Evolutionary conservation across 2,329 filamentous ascomycete genomes (phyloP), one percentile per base, ranked within the genome.

Genomic region (Volutella citrinella): DNA sequence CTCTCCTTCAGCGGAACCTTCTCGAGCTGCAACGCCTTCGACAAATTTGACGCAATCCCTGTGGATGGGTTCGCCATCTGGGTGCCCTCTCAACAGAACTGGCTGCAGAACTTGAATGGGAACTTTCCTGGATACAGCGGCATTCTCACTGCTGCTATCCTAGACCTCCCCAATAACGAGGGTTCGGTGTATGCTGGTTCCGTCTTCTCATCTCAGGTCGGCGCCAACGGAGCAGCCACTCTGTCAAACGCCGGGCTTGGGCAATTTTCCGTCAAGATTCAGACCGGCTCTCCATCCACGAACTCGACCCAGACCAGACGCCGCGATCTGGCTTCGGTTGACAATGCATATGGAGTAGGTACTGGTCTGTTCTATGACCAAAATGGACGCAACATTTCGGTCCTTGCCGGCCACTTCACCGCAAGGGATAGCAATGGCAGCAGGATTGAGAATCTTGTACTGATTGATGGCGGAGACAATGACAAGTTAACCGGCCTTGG

Each of bases 331-430:
- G 36, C 63, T 6, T 47, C 59, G 8, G 59, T 62, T 24, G 59
- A 55, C 28, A 60, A 63, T n/a, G 62, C 76, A 8, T 73, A 74
- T 4, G 88, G 87, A 19, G 81, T 95, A n/a, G 71, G 83, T 15
- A 79, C 85, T 7, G 93, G 88, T 19, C 65, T 81, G 3, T 95
- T 94, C 55, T 88, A 95, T 59, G 76, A 74, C 23, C 70, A 74
- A 12, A 77, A 79, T 43, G 70, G 68, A 38, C 75, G 78, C 44
- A 96, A 96, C 60, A 72, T 94, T 36, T 97, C 93, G 1, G 77
- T 97, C 23, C 71, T 97, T 18, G 93, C 82, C 30, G 93, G 93
- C 2, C 87, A 89, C 51, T 98, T 98, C 57, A 76, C 77, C 7
- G 82, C 87, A 2, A 78, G 70, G 19, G 77, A 76, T 11, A 74